A percentile compares a stretch with the other conserved stretches of the same genome.
These are phyloP conservation scores for Exserohilum rostratum DNA, from an alignment of 2,329 filamentous ascomycete genomes.

Conservation along the genomic window DNA sequence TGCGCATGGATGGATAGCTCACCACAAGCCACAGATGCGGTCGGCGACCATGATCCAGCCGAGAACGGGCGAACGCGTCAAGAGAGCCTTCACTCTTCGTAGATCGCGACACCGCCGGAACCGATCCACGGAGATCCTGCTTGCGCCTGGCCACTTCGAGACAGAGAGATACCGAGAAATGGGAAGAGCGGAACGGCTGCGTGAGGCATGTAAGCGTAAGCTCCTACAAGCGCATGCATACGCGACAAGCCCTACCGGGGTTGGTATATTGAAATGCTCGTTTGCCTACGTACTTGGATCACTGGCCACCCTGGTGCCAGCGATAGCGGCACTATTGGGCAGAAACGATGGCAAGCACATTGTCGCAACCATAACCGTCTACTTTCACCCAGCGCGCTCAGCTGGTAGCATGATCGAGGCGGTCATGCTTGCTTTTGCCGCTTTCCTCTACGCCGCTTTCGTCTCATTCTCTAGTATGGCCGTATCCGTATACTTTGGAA, in stretches of 20 bases:
- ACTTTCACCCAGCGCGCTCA: conserved; percentile 88
- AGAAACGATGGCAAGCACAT: conserved; percentile 91
- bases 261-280: conserved; percentile 87
- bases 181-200: conserved; percentile 44
- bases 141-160: conserved; percentile 38
- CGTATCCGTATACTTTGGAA: conserved; percentile 79
- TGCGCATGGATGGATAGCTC: conserved; percentile 14
- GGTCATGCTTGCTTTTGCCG: conserved; percentile 74
- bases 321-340: conserved; percentile 75
- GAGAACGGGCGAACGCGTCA: conserved; percentile 81
- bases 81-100: conserved; percentile 78
- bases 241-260: conserved; percentile 73
- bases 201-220: conserved; percentile 41
- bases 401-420: conserved; percentile 91
- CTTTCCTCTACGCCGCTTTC: conserved; percentile 77
- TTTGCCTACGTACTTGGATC: conserved; percentile 87
- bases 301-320: conserved; percentile 80
- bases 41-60: conserved; percentile 89
- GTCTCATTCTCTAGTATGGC: conserved; percentile 86
- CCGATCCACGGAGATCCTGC: conserved; percentile 50
- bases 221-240: conserved; percentile 61
- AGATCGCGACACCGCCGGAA: conserved; percentile 50
- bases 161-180: conserved; percentile 37
- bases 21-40: conserved; percentile 62
- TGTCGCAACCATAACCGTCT: conserved; percentile 90